phyloP scores from a whole-genome alignment of 176 grass and related monocot genomes.

The Thinopyrum elongatum region DNA sequence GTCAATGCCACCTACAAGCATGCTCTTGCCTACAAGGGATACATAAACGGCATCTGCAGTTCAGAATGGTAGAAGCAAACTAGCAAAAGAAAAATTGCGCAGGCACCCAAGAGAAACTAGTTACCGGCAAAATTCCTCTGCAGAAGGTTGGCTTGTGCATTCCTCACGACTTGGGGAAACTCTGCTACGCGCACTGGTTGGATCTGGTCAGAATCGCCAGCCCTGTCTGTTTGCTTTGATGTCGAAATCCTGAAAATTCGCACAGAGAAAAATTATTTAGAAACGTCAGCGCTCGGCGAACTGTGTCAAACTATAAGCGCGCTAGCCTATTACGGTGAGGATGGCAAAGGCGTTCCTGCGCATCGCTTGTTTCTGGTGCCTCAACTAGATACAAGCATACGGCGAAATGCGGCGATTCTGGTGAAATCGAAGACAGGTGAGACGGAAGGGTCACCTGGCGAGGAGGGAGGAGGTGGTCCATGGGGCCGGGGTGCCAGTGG shows the following conservation, averaged over 20 bases:
- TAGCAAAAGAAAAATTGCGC: not conserved
- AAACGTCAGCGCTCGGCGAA: not conserved
- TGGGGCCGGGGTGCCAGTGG: conserved; percentile 83
- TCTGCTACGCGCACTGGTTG: conserved; percentile 74
- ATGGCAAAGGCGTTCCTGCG: not conserved
- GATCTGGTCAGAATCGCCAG: conserved; percentile 55
- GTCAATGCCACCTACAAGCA: conserved; percentile 75
- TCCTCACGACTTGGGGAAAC: conserved; percentile 79
- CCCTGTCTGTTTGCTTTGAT: conserved; percentile 47
- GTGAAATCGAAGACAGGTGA: not conserved
- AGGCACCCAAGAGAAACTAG: not conserved
- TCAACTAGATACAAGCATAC: conserved; percentile 1
- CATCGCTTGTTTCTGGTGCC: not conserved
- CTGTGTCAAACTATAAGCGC: not conserved
- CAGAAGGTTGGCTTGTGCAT: conserved; percentile 76
- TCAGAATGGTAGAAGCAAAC: conserved; percentile 36
- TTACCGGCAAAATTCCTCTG: conserved; percentile 53
- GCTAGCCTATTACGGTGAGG: not conserved
- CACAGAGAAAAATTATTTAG: not conserved
- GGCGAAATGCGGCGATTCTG: conserved; percentile 17
- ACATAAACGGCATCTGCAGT: not conserved
- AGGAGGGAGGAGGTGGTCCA: conserved; percentile 76
- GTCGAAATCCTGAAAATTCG: conserved; percentile 52
- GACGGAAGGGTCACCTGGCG: conserved; percentile 52
- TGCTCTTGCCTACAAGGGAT: conserved; percentile 58